phyloP scores from a whole-genome alignment of 495 filamentous ascomycete species.

The Hyaloscypha bicolor region DNA sequence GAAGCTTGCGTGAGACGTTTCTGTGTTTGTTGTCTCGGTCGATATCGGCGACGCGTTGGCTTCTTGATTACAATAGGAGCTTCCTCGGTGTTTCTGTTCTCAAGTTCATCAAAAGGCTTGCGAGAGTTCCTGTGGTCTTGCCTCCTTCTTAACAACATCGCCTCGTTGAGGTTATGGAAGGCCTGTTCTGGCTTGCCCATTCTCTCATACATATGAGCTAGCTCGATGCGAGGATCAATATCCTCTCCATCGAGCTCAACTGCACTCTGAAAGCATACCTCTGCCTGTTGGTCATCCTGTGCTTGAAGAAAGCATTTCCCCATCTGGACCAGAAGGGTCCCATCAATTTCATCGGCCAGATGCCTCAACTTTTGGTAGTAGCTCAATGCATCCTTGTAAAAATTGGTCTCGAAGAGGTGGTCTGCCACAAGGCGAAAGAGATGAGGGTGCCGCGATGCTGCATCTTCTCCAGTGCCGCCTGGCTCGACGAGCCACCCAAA shows the following conservation, averaged over 20 bases:
- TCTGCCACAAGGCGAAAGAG: conserved; percentile 75
- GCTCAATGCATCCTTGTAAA: conserved; percentile 64
- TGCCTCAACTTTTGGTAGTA: conserved; percentile 73
- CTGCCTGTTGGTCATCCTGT: conserved; percentile 66
- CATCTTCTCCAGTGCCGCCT: conserved; percentile 43
- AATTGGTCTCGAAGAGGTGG: conserved; percentile 58
- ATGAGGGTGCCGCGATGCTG: conserved; percentile 67
- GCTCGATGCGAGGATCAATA: conserved; percentile 70
- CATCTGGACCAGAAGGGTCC: conserved; percentile 67
- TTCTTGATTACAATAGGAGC: background rate
- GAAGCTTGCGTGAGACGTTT: conserved; percentile 6
- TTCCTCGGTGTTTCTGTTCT: background rate
- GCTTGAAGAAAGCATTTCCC: conserved; percentile 70
- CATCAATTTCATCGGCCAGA: conserved; percentile 57
- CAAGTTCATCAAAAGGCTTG: background rate
- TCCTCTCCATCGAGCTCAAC: conserved; percentile 68
- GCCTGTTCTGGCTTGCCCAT: conserved; percentile 70
- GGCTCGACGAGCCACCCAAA: conserved; percentile 60
- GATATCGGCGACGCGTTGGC: conserved; percentile 36
- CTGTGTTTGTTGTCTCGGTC: conserved; percentile 30
- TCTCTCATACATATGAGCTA: conserved; percentile 80
- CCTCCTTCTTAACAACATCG: conserved; percentile 55
- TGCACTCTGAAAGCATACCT: conserved; percentile 71
- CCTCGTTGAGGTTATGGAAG: conserved; percentile 71
- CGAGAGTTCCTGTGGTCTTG: conserved; percentile 15